Evolutionary conservation across 208 protist species (phyloP).

Genomic region (Acanthamoeba lenticulata): DNA sequence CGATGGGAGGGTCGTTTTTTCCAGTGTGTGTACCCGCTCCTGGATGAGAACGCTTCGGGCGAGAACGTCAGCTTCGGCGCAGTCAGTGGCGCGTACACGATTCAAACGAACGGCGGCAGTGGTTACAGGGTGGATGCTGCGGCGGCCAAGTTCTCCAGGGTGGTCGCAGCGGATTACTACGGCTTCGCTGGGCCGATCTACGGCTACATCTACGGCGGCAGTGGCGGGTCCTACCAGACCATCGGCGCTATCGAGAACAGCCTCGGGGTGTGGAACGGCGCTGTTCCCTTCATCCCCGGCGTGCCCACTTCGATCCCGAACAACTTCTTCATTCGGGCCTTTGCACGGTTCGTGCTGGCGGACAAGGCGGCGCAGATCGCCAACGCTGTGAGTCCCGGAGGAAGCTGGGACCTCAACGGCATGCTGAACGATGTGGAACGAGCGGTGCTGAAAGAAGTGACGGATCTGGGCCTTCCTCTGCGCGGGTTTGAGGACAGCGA

Average conservation of each 20-base stretch:
- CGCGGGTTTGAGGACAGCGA: not conserved
- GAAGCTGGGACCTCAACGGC: not conserved
- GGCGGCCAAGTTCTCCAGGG: constrained; percentile 16
- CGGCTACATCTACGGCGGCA: constrained; percentile 40
- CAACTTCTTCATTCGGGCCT: constrained; percentile 35
- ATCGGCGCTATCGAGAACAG: constrained; percentile 34
- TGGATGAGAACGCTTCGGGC: not conserved
- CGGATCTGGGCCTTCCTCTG: not conserved
- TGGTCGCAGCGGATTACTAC: constrained; percentile 6
- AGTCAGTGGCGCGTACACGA: not conserved
- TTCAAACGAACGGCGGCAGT: not conserved
- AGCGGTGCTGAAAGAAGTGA: not conserved
- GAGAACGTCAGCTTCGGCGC: not conserved
- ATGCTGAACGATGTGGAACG: not conserved
- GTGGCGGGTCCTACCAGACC: constrained; percentile 24
- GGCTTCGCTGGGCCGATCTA: not conserved
- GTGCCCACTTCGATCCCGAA: constrained; percentile 6
- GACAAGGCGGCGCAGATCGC: not conserved
- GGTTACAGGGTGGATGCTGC: not conserved
- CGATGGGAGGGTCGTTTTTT: constrained; percentile 12
- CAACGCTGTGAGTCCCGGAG: not conserved
- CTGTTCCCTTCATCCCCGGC: constrained; percentile 2
- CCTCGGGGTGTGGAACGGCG: not conserved
- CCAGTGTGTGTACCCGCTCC: not conserved
- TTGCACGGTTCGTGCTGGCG: constrained; percentile 25